Conservation (phyloP, 2,329 filamentous ascomycete genomes). For the Phialocephala subalpina region DNA sequence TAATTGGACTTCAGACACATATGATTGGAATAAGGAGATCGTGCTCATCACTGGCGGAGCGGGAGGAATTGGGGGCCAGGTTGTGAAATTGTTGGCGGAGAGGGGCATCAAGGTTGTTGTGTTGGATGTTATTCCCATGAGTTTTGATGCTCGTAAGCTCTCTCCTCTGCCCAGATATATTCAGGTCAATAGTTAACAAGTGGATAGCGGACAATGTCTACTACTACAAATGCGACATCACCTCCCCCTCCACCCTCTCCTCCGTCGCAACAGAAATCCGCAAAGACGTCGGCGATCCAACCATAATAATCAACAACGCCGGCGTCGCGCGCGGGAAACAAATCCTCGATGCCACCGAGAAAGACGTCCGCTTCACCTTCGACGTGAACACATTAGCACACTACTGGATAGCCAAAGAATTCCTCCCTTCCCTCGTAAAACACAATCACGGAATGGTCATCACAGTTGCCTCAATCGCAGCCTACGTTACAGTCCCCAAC, state of each 20-base stretch:
- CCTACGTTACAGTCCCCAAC: constrained; percentile 65
- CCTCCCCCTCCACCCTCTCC: constrained; percentile 61
- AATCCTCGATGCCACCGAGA: constrained; percentile 64
- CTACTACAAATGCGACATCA: constrained; percentile 76
- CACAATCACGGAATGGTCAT: constrained; percentile 77
- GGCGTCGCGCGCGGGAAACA: constrained; percentile 68
- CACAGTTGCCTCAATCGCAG: constrained; percentile 71
- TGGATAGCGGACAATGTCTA: constrained; percentile 59
- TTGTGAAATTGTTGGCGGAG: constrained; percentile 72
- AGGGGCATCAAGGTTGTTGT: constrained; percentile 73
- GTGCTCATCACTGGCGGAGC: constrained; percentile 79
- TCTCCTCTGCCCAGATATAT: neutral
- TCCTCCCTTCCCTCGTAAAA: constrained; percentile 70
- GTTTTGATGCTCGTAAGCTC: constrained; percentile 55
- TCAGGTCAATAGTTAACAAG: neutral
- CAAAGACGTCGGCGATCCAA: constrained; percentile 66
- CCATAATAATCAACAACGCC: constrained; percentile 77
- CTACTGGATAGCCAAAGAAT: constrained; percentile 71
- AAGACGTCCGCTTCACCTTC: constrained; percentile 71
- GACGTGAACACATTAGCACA: constrained; percentile 75
- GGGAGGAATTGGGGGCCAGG: constrained; percentile 73
- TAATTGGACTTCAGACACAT: constrained; percentile 60
- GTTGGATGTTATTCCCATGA: constrained; percentile 71
- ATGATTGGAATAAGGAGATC: constrained; percentile 74
- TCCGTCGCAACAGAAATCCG: constrained; percentile 61